Base-by-base conservation (phyloP, 345 rosid species). In the Punica granatum region DNA sequence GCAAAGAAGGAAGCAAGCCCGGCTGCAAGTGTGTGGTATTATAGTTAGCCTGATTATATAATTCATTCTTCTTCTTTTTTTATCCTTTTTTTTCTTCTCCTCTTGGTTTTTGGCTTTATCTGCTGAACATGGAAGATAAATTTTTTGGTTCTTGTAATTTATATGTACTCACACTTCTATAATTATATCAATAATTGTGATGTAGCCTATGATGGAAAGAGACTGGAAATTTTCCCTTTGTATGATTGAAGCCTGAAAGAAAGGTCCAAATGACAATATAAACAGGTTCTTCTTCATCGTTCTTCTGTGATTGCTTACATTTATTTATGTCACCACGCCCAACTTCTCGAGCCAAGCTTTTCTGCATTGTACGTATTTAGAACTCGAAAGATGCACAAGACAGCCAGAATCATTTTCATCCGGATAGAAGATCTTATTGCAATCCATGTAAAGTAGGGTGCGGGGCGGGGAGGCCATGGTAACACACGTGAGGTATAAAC, bases 91-190 rank as follows among this genome's bases (percentile, higher is more conserved):
- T 75, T 76, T 76, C 72, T 49, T 69, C 32, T 48, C 37, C 11
- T 63, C 53, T 4, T 33, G 30, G 23, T 62, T 2, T 54, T 32
- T 33, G 42, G 58, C 67, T 58, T 23, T 39, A 36, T 63, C 26
- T 36, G 49, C 21, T 13, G 32, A 39, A 36, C 46, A 2, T 5
- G 11, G 46, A 39, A 63, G 37, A 21, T 14, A 28, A 70, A 73
- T 80, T 65, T 69, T 65, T 80, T 75, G 70, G 59, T 48, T 61
- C 62, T 6, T 74, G 72, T 78, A 77, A 70, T 63, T 56, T 72
- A 76, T 76, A 64, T 60, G 8, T 25, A 51, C 11, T 26, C 12
- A 26, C 13, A 56, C 28, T 10, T 56, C 2, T 25, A 28, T 51
- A n/a, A 51, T 23, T 2, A 21, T 51, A 0, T 7, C 28, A 56